These are phyloP conservation scores for Debaryomyces maramus DNA, from an alignment of 805 yeast species.

Conservation along the genomic window DNA sequence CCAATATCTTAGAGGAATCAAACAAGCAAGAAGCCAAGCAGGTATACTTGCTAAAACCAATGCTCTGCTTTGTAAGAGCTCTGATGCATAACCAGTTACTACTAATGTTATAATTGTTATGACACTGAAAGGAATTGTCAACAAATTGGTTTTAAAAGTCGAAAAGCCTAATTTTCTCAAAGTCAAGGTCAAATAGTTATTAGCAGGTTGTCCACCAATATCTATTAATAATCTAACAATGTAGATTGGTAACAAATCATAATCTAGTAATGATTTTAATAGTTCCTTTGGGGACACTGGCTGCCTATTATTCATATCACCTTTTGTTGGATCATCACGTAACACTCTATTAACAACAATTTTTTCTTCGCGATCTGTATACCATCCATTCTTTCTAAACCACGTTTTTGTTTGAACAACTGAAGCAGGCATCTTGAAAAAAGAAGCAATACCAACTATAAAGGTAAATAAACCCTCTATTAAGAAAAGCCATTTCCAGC, in stretches of 20 bases:
- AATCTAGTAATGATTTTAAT: slow-evolving; percentile 17
- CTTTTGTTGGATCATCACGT: slow-evolving; percentile 30
- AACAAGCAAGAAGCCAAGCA: slow-evolving; percentile 19
- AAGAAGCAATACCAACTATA: slow-evolving; percentile 47
- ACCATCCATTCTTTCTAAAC: slow-evolving; percentile 47
- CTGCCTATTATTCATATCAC: slow-evolving; percentile 30
- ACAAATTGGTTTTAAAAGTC: slow-evolving; percentile 53
- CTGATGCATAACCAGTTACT: slow-evolving; percentile 22
- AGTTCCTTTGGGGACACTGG: slow-evolving; percentile 21
- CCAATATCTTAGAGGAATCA: slow-evolving; percentile 38
- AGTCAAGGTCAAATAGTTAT: slow-evolving; percentile 47
- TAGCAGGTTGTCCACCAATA: slow-evolving; percentile 18
- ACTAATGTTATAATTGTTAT: slow-evolving; percentile 23
- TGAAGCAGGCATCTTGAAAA: slow-evolving; percentile 54
- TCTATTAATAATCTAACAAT: slow-evolving; percentile 39
- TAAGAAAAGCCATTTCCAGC: slow-evolving; percentile 66
- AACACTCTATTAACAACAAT: slow-evolving; percentile 27
- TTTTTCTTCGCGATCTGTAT: slow-evolving; percentile 24
- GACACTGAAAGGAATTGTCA: slow-evolving; percentile 49
- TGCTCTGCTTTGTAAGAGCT: slow-evolving; percentile 21
- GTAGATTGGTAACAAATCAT: slow-evolving; percentile 29
- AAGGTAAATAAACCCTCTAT: slow-evolving; percentile 63
- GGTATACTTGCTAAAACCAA: slow-evolving; percentile 17
- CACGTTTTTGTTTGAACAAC: slow-evolving; percentile 52
- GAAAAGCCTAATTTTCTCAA: slow-evolving; percentile 51